Evolutionary conservation across 257 asterid species (phyloP).

Genomic region (Lycium barbarum): DNA sequence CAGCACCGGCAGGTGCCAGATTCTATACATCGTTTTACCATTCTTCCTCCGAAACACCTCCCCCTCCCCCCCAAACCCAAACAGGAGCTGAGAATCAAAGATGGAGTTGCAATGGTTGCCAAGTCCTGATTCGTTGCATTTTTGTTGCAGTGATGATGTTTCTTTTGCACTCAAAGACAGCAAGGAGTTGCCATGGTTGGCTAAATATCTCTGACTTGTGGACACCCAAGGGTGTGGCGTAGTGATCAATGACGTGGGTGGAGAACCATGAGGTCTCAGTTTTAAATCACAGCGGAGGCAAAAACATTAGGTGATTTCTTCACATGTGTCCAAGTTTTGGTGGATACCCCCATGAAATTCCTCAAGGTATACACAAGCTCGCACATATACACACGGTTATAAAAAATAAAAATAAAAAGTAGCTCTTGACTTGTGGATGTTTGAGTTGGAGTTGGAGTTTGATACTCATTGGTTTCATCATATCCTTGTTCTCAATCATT

Average conservation of each 20-base stretch:
- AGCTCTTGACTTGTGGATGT: neutral
- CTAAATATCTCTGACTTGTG: conserved; percentile 60
- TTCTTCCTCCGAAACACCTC: too few species aligned
- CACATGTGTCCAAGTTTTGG: neutral
- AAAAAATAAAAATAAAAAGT: neutral
- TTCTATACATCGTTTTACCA: neutral
- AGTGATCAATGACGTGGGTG: neutral
- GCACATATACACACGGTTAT: neutral
- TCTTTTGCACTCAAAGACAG: conserved; percentile 88
- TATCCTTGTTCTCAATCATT: neutral
- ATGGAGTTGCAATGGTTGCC: conserved; percentile 1
- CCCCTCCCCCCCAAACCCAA: too few species aligned
- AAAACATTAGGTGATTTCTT: neutral
- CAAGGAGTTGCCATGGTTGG: conserved; percentile 88
- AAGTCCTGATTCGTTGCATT: neutral
- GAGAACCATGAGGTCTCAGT: neutral
- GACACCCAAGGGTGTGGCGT: neutral
- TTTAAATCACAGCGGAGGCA: neutral
- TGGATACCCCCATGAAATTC: neutral
- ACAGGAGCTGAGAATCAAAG: too few species aligned
- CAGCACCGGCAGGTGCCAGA: neutral
- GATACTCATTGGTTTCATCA: neutral
- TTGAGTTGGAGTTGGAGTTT: neutral
- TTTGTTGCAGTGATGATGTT: conserved; percentile 83
- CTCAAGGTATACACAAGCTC: neutral